Evolutionary conservation across 2,329 filamentous ascomycete species (phyloP), one percentile per base, ranked within the genome.

Genomic region (Xylogone sp.): DNA sequence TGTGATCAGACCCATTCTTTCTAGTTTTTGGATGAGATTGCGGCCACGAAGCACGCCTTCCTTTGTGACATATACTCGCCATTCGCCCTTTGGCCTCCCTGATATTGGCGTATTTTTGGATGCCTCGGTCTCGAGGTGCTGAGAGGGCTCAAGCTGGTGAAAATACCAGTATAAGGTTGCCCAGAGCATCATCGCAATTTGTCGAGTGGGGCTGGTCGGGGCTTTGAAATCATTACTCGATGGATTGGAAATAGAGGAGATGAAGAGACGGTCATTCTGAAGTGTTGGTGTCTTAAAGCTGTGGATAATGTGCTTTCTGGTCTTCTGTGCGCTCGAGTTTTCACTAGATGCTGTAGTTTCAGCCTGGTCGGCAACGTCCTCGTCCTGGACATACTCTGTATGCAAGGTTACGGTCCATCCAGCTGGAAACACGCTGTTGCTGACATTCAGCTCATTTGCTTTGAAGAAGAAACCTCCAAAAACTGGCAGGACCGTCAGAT

Each of bases 171-270:
- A 96, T 42, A 97, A 75, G 1, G 90, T 92, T 29, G 91, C 84
- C 89, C 90, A 97, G 6, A 97, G 78, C 87, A 97, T 96, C 89
- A 97, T 91, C 59, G 93, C 93, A 54, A 96, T 89, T 71, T 96
- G 89, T 43, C 92, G 79, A 1, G 90, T 94, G 0, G 90, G 90
- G 55, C 90, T 96, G 13, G 78, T 83, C 1, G 87, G 81, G 1
- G 90, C 83, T 65, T 88, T 90, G 72, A 87, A 95, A 46, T 96
- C 90, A 65, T 73, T 82, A 67, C 77, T 88, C 46, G 87, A 87
- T 0, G 93, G 90, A 59, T 88, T 90, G 46, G 90, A 93, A 56
- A 96, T 91, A 55, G 89, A 93, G 3, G 91, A 96, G 62, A 97
- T 93, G 73, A 92, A 97, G 52, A 97, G 77, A 61, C 83, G 85